Conservation (phyloP, 2,329 filamentous ascomycete genomes). For the Ceratocystis eucalypticola region DNA sequence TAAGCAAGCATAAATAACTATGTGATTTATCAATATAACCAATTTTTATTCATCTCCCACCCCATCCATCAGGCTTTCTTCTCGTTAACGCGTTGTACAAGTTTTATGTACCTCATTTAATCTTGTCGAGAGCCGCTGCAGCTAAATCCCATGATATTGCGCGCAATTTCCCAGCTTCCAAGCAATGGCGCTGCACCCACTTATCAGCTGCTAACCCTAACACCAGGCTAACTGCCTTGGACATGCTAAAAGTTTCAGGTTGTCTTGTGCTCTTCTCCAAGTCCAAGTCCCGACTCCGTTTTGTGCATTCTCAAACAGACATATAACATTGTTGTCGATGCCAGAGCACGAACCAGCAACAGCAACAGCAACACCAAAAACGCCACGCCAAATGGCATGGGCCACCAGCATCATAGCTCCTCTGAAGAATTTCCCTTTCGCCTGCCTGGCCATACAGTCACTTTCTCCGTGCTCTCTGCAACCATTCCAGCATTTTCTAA, state of each 20-base stretch:
- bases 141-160: too few relatives aligned
- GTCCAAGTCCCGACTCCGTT: neutral
- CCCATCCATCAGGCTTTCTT: neutral
- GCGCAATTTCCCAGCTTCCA: too few relatives aligned
- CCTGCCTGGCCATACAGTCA: neutral
- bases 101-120: neutral
- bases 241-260: neutral
- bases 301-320: neutral
- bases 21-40: too few relatives aligned
- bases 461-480: neutral
- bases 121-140: too few relatives aligned
- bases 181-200: too few relatives aligned
- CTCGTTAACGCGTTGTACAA: neutral
- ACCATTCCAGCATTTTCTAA: too few relatives aligned
- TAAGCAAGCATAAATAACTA: too few relatives aligned
- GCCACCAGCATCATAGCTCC: slow-evolving; percentile 6
- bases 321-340: neutral
- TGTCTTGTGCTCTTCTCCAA: neutral
- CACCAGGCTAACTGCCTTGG: neutral
- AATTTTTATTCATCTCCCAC: neutral
- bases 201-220: neutral
- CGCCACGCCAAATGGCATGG: neutral
- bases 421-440: neutral
- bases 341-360: neutral
- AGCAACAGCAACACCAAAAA: neutral